Conservation (phyloP, 768 basidiomycete species). For the Rhizopogon vesiculosus region DNA sequence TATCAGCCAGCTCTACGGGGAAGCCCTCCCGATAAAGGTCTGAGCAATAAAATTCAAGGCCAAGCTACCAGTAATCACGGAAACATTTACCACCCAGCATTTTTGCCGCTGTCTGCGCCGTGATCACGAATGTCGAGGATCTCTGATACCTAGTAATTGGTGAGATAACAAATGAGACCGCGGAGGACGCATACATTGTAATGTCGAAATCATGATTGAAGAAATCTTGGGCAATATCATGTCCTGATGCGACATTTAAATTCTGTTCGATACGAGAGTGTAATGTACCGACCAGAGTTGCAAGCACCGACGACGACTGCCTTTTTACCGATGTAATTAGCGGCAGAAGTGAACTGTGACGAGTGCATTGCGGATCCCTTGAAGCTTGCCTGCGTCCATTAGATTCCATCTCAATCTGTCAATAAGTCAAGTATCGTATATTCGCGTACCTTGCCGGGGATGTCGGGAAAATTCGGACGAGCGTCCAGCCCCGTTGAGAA, state of each 20-base stretch:
- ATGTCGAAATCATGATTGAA: constrained; percentile 23
- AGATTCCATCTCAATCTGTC: not conserved
- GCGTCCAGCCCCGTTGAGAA: no score
- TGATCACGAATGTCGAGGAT: no score
- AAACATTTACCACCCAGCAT: no score
- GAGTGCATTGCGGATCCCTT: constrained; percentile 55
- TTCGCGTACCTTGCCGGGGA: constrained; percentile 14
- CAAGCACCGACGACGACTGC: constrained; percentile 63
- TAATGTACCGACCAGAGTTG: constrained; percentile 40
- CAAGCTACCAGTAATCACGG: no score
- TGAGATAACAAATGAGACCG: not conserved
- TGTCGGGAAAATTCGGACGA: constrained; percentile 34
- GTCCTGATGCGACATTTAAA: constrained; percentile 13
- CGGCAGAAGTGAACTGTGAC: constrained; percentile 40
- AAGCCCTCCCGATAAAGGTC: no score
- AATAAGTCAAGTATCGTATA: not conserved
- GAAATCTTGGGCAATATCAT: constrained; percentile 35
- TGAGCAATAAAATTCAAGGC: not conserved
- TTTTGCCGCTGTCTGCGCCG: no score
- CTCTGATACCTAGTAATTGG: constrained; percentile 15
- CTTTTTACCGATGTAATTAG: constrained; percentile 54
- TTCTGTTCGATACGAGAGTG: not conserved
- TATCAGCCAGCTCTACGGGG: no score
- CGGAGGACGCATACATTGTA: constrained; percentile 16
- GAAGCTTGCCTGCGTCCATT: constrained; percentile 37